Base-by-base conservation (phyloP, 2,329 filamentous ascomycete species). In the Cryoendolithus antarcticus region DNA sequence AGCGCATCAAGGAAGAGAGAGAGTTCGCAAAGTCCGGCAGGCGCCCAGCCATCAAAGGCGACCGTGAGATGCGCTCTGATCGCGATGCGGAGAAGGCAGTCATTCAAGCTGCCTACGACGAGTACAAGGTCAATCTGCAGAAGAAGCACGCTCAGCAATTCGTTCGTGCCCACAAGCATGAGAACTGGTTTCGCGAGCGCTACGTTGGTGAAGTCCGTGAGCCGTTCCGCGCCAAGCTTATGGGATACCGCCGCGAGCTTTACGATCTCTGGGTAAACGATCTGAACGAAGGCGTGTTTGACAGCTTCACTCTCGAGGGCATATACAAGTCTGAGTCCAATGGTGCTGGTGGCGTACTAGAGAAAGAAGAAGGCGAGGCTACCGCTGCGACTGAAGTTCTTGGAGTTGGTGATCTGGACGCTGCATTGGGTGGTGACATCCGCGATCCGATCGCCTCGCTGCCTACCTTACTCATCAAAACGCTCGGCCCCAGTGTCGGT, bases 121-220 rank as follows among this genome's bases (percentile, higher is more conserved):
- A 68, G 31, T 80, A 80, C 63, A 80, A 80, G 56, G 71, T 74
- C 50, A 75, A 77, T 43, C 63, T 79, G 8, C 75, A 79, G 49
- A 64, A 76, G 15, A 19, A 45, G 27, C 56, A 58, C 41, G 88
- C 91, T 1, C 79, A 86, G 48, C 70, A 75, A 1, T 98, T 98
- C 58, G 91, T 98, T 32, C 76, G 81, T 36, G 82, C 86, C 51
- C 91, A 98, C 63, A 94, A 93, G 59, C 78, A 79, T 32, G 91
- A 98, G 60, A 89, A 98, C 58, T 98, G 91, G 91, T 98, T 98
- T 65, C 85, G 81, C 51, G 91, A 98, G 62, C 80, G 86, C 57
- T 98, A 98, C 53, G 80, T 93, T 24, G 75, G 85, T 1, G 85
- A 91, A 49, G 77, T 89, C 39, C 73, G 84, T 38, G 80, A 88